Percentiles rank a stretch among this genome's conserved stretches.
These are phyloP conservation scores for Naganishia sp. DNA, from an alignment of 1,284 basidiomycete genomes.

Conservation along the genomic window DNA sequence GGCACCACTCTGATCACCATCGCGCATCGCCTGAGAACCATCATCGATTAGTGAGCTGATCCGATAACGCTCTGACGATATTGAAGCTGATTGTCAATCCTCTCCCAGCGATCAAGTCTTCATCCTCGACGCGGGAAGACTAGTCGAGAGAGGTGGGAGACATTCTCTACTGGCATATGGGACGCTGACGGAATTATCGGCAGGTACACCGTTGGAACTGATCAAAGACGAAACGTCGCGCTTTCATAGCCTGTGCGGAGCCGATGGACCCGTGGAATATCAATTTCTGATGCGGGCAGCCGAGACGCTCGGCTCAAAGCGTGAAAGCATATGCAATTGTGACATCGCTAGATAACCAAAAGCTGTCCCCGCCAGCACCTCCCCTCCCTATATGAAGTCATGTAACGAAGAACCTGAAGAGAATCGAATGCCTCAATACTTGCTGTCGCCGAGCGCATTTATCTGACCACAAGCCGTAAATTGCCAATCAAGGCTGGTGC, in stretches of 20 bases:
- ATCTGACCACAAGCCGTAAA: no score
- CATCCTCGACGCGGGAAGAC: constrained; percentile 69
- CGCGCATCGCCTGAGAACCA: constrained; percentile 61
- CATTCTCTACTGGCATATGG: background rate
- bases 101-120: constrained; percentile 66
- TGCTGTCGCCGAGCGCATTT: no score
- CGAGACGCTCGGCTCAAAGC: background rate
- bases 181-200: background rate
- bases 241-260: constrained; percentile 48
- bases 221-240: constrained; percentile 39
- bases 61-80: background rate
- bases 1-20: constrained; percentile 68
- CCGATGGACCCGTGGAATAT: constrained; percentile 50
- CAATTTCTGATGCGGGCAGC: constrained; percentile 36
- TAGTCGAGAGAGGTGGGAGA: constrained; percentile 48
- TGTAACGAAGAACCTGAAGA: no score
- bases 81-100: constrained; percentile 4
- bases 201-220: constrained; percentile 42
- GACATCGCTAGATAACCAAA: background rate
- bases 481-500: no score
- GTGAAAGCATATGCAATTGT: background rate
- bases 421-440: no score
- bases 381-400: no score
- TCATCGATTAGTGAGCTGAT: constrained; percentile 47
- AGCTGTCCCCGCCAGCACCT: no score